A percentile compares a stretch with the other conserved stretches of the same genome.
Evolutionary conservation across 2,329 filamentous ascomycete genomes (phyloP).

Genomic region (Neoascochyta sp.): DNA sequence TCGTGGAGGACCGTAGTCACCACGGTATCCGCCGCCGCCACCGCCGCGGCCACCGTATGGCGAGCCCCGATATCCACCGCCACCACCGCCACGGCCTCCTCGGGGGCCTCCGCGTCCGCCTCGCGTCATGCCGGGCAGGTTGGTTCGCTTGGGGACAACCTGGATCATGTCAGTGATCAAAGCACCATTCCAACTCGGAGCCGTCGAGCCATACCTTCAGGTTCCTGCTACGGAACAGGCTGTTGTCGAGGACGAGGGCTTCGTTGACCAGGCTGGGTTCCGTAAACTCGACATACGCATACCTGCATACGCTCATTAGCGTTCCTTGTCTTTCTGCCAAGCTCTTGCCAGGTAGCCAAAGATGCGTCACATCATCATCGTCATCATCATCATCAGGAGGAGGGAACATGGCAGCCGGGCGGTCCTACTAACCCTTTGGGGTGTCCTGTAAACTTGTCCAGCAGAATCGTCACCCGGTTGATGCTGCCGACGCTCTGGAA

Average conservation of each 20-base stretch:
- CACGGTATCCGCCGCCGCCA: conserved; percentile 39
- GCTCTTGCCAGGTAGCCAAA: conserved; percentile 57
- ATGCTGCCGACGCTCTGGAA: conserved; percentile 97
- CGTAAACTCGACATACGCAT: conserved; percentile 97
- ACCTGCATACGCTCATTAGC: conserved; percentile 60
- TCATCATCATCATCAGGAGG: too few species aligned
- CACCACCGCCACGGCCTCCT: conserved; percentile 43
- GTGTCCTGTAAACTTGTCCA: conserved; percentile 98
- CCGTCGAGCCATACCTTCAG: conserved; percentile 70
- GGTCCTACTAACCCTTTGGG: conserved; percentile 88
- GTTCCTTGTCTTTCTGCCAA: conserved; percentile 53
- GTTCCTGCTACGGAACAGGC: conserved; percentile 88
- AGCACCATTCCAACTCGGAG: too few species aligned
- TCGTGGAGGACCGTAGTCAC: conserved; percentile 46
- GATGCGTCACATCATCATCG: too few species aligned
- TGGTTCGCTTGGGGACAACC: conserved; percentile 91
- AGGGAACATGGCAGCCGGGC: too few species aligned
- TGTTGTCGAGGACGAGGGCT: conserved; percentile 93
- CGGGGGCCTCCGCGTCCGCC: conserved; percentile 64
- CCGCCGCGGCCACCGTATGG: conserved; percentile 43
- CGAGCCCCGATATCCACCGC: conserved; percentile 52
- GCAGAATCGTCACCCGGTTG: conserved; percentile 93
- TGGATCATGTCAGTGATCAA: conserved; percentile 35
- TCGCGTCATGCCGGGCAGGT: conserved; percentile 88
- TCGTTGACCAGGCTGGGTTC: conserved; percentile 90